These are phyloP conservation scores for Erodium trifolium DNA, from an alignment of 441 rosid species.

Conservation along the genomic window DNA sequence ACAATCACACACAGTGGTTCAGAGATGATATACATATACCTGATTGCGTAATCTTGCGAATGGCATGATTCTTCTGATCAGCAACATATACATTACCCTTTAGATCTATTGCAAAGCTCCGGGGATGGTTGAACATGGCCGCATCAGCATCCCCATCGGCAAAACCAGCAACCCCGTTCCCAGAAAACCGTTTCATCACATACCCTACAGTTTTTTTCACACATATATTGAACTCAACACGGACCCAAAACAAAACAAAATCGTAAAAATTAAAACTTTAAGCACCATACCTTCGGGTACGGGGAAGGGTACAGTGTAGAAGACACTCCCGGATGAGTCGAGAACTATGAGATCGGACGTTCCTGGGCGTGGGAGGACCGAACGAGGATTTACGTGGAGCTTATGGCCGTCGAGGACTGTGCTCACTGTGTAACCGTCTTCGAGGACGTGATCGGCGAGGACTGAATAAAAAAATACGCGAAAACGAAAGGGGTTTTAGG, in stretches of 20 bases:
- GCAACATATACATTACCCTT: conserved; percentile 65
- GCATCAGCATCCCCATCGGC: conserved; percentile 39
- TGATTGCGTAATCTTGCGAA: conserved; percentile 49
- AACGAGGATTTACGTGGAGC: conserved; percentile 37
- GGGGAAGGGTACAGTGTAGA: conserved; percentile 45
- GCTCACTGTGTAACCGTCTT: conserved; percentile 57
- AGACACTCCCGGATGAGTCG: conserved; percentile 31
- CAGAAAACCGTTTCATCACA: conserved; percentile 36
- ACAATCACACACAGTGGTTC: too few species aligned
- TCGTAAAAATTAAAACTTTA: background rate
- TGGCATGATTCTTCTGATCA: conserved; percentile 41
- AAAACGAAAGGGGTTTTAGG: too few species aligned
- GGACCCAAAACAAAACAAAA: background rate
- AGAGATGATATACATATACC: conserved; percentile 22
- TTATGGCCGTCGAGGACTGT: conserved; percentile 50
- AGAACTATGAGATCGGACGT: conserved; percentile 47
- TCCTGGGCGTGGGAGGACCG: conserved; percentile 31
- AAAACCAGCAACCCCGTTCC: conserved; percentile 32
- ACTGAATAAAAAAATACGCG: background rate
- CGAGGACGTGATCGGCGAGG: conserved; percentile 26
- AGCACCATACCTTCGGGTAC: conserved; percentile 28
- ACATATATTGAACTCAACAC: background rate
- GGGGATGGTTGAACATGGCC: conserved; percentile 43
- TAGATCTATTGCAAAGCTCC: conserved; percentile 43
- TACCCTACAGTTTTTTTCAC: conserved; percentile 23